phyloP scores from a whole-genome alignment of 2,329 filamentous ascomycete species.

The Aspergillus fumigatiaffinis region DNA sequence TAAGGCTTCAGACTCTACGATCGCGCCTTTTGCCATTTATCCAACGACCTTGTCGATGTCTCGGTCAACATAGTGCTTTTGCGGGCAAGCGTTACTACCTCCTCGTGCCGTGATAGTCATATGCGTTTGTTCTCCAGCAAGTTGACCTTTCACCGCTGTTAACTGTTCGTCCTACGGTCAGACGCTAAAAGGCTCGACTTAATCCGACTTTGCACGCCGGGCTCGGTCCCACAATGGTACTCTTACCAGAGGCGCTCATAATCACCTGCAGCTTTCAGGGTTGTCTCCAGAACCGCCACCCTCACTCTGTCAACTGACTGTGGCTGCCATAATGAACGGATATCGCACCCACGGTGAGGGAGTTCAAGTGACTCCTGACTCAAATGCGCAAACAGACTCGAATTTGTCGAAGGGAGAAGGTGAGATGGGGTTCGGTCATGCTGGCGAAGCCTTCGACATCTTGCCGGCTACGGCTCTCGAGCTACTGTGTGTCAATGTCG shows the following conservation, averaged over 20 bases:
- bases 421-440: not conserved
- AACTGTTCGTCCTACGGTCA: not conserved
- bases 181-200: not conserved
- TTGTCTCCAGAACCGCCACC: conserved; percentile 13
- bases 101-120: not conserved
- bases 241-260: conserved; percentile 20
- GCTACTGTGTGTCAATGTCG: conserved; percentile 68
- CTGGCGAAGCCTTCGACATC: conserved; percentile 58
- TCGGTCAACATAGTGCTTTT: not conserved
- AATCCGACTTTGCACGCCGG: conserved; percentile 1
- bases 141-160: not conserved
- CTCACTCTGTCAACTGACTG: conserved; percentile 5
- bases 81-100: not conserved
- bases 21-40: not conserved
- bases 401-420: not conserved
- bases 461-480: conserved; percentile 71
- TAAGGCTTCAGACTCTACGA: not conserved
- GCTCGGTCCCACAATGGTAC: conserved; percentile 32
- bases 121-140: not conserved
- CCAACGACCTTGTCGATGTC: not conserved
- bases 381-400: not conserved
- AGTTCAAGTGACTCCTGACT: not conserved
- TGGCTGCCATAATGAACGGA: conserved; percentile 21
- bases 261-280: conserved; percentile 26
- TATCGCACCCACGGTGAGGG: conserved; percentile 1